A percentile compares a stretch with the other conserved stretches of the same genome.
Conservation (phyloP, 164 flowering plant species). For the Santalum album region DNA sequence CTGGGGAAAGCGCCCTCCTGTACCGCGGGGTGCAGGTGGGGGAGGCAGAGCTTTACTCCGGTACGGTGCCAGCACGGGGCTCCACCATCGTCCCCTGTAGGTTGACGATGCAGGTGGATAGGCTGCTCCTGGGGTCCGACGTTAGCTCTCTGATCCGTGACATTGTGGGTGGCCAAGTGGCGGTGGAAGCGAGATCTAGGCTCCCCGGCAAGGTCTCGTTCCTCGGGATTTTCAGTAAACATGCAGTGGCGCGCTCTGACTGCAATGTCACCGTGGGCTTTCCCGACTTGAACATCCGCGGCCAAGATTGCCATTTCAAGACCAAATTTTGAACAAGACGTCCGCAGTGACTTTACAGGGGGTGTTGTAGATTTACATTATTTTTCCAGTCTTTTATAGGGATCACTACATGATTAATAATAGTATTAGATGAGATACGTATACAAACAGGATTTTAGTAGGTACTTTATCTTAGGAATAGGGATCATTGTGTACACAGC, state of each 20-base stretch:
- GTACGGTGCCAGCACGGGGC: constrained; percentile 29
- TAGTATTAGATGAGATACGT: too few species aligned
- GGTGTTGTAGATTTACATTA: too few species aligned
- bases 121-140: constrained; percentile 16
- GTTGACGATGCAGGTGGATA: constrained; percentile 26
- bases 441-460: too few species aligned
- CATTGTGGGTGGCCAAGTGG: background rate
- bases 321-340: background rate
- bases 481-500: too few species aligned
- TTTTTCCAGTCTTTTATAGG: too few species aligned
- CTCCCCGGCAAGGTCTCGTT: background rate
- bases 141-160: constrained; percentile 3
- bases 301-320: background rate
- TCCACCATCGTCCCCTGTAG: constrained; percentile 11
- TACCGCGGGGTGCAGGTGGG: constrained; percentile 34
- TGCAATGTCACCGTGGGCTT: background rate
- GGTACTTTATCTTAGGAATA: too few species aligned
- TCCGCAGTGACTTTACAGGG: too few species aligned
- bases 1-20: constrained; percentile 18
- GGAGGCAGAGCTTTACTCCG: constrained; percentile 29
- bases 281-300: background rate
- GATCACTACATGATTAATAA: too few species aligned
- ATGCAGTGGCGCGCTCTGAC: background rate
- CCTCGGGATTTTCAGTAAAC: background rate
- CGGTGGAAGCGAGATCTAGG: background rate